These are phyloP conservation scores for Cladophialophora immunda DNA, from an alignment of 2,329 filamentous ascomycete species.

Conservation along the genomic window DNA sequence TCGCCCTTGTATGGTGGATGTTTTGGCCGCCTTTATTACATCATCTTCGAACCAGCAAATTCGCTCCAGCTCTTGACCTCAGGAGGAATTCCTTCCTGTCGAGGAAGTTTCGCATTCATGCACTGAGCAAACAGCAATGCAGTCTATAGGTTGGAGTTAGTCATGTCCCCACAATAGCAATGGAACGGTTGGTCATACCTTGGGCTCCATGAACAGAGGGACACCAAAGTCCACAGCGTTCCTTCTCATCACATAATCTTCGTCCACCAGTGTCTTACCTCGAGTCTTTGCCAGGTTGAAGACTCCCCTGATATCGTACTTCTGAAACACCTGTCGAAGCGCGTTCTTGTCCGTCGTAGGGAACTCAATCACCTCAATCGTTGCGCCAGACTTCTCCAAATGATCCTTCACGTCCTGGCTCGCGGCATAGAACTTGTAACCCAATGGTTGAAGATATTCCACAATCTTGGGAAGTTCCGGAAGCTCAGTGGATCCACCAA, in stretches of 20 bases:
- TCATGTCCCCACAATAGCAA: constrained; percentile 25
- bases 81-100: constrained; percentile 83
- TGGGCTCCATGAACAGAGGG: constrained; percentile 72
- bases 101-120: constrained; percentile 95
- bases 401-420: constrained; percentile 82
- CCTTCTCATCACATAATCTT: constrained; percentile 97
- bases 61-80: constrained; percentile 96
- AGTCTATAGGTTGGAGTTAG: constrained; percentile 68
- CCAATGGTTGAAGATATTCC: constrained; percentile 85
- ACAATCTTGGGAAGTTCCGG: constrained; percentile 79
- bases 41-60: constrained; percentile 77
- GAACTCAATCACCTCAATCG: constrained; percentile 93
- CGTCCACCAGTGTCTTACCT: constrained; percentile 84
- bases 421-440: constrained; percentile 93
- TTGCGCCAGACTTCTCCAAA: constrained; percentile 66
- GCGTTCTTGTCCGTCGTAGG: constrained; percentile 95
- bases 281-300: constrained; percentile 91
- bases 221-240: constrained; percentile 99
- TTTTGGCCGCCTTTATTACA: constrained; percentile 43
- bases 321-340: constrained; percentile 92
- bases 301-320: constrained; percentile 93
- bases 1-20: neutral
- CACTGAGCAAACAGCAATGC: constrained; percentile 95
- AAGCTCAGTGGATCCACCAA: constrained; percentile 82
- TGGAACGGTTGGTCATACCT: constrained; percentile 28